Conservation (phyloP, 2,329 filamentous ascomycete genomes). For the Cephalotrichum gorgonifer region DNA sequence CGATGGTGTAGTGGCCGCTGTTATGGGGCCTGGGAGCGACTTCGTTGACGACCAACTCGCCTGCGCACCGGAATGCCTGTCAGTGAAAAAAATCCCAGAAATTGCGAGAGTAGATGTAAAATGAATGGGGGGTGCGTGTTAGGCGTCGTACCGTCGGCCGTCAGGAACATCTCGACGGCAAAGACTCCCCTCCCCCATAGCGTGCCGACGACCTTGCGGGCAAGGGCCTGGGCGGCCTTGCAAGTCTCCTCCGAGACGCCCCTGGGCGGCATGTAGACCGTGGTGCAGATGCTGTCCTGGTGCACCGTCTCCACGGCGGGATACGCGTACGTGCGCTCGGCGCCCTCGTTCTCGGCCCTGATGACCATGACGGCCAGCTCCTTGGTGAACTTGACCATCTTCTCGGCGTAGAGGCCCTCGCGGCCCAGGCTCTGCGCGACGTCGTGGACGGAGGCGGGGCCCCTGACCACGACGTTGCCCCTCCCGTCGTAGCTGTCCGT, state of each 20-base stretch:
- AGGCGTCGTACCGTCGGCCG: constrained; percentile 47
- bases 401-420: constrained; percentile 75
- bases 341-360: constrained; percentile 63
- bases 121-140: background rate
- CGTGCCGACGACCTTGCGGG: constrained; percentile 65
- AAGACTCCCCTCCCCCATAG: constrained; percentile 89
- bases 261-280: constrained; percentile 78
- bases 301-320: constrained; percentile 92
- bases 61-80: background rate
- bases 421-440: constrained; percentile 61
- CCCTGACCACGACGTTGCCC: constrained; percentile 46
- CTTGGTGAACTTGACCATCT: constrained; percentile 74
- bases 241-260: constrained; percentile 51
- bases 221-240: constrained; percentile 62
- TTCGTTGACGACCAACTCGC: constrained; percentile 66
- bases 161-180: constrained; percentile 91
- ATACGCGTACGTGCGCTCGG: constrained; percentile 54
- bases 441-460: constrained; percentile 37
- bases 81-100: too few species aligned
- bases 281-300: constrained; percentile 90
- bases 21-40: constrained; percentile 78
- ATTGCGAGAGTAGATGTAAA: background rate
- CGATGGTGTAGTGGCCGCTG: constrained; percentile 91
- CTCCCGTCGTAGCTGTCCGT: constrained; percentile 91
- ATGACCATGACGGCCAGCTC: constrained; percentile 94